Conservation (phyloP, 2,329 filamentous ascomycete species). For the Geosmithia morbida region DNA sequence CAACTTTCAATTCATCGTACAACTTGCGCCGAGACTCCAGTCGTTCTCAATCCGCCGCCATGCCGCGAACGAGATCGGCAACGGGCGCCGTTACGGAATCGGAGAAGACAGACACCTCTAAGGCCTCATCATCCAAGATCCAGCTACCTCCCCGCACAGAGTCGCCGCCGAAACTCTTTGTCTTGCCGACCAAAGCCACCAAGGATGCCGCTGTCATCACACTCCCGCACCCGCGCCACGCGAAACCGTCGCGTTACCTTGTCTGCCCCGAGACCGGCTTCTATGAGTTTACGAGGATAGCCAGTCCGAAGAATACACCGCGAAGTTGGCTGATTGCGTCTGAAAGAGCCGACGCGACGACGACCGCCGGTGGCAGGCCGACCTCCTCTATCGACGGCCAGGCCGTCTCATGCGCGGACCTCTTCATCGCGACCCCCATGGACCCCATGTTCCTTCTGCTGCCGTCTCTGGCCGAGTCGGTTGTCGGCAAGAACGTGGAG, state of each 20-base stretch:
- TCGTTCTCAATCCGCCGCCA: slow-evolving; percentile 9
- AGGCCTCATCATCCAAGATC: slow-evolving; percentile 25
- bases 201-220: slow-evolving; percentile 42
- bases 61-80: slow-evolving; percentile 35
- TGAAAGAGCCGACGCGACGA: slow-evolving; percentile 11
- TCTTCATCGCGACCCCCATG: slow-evolving; percentile 73
- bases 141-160: slow-evolving; percentile 21
- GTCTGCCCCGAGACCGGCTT: slow-evolving; percentile 47
- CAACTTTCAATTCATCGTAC: neutral
- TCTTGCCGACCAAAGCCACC: slow-evolving; percentile 41
- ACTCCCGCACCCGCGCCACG: slow-evolving; percentile 43
- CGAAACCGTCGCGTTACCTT: slow-evolving; percentile 42
- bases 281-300: slow-evolving; percentile 49
- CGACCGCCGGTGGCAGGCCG: neutral
- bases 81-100: slow-evolving; percentile 13
- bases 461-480: slow-evolving; percentile 45
- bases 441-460: slow-evolving; percentile 78
- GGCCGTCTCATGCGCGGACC: slow-evolving; percentile 50
- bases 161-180: slow-evolving; percentile 40
- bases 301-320: slow-evolving; percentile 35
- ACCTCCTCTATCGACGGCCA: slow-evolving; percentile 7
- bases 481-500: slow-evolving; percentile 23
- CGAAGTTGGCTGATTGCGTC: slow-evolving; percentile 44
- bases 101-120: slow-evolving; percentile 10
- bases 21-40: neutral